These are phyloP conservation scores for Capsella bursapastoris DNA, from an alignment of 345 rosid genomes.

Conservation along the genomic window DNA sequence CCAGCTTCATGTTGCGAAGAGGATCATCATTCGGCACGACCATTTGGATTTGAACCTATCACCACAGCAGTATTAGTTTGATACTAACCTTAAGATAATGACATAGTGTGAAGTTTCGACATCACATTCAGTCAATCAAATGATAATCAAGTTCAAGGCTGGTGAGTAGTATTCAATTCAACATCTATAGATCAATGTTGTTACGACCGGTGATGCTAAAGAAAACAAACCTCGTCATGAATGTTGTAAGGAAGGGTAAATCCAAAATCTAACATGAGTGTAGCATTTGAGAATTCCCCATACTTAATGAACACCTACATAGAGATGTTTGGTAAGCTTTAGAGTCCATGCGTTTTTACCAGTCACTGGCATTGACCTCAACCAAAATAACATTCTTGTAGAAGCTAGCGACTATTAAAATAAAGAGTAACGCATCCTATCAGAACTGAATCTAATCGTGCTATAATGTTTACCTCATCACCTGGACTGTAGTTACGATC, in stretches of 20 bases:
- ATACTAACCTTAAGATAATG: not conserved
- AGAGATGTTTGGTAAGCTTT: constrained; percentile 14
- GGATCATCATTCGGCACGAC: constrained; percentile 54
- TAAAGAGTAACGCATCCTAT: not conserved
- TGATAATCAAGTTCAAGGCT: constrained; percentile 25
- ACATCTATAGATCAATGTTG: constrained; percentile 26
- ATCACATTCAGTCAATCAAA: constrained; percentile 16
- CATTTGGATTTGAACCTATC: constrained; percentile 65
- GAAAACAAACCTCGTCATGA: constrained; percentile 70
- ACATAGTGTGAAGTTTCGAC: not conserved
- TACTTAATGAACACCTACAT: constrained; percentile 69
- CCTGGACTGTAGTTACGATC: constrained; percentile 73
- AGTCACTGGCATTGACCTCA: not conserved
- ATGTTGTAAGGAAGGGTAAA: constrained; percentile 72
- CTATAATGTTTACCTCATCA: constrained; percentile 66
- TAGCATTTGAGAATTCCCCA: constrained; percentile 78
- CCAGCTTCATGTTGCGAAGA: constrained; percentile 57
- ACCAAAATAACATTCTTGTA: constrained; percentile 7
- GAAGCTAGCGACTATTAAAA: not conserved
- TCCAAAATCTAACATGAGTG: constrained; percentile 79
- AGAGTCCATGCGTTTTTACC: constrained; percentile 9
- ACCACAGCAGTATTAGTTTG: constrained; percentile 26
- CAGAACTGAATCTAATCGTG: constrained; percentile 1
- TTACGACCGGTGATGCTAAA: constrained; percentile 8
- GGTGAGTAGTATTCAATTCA: constrained; percentile 14